phyloP scores from a whole-genome alignment of 805 yeast genomes.

The Monosporozyma siamensis region DNA sequence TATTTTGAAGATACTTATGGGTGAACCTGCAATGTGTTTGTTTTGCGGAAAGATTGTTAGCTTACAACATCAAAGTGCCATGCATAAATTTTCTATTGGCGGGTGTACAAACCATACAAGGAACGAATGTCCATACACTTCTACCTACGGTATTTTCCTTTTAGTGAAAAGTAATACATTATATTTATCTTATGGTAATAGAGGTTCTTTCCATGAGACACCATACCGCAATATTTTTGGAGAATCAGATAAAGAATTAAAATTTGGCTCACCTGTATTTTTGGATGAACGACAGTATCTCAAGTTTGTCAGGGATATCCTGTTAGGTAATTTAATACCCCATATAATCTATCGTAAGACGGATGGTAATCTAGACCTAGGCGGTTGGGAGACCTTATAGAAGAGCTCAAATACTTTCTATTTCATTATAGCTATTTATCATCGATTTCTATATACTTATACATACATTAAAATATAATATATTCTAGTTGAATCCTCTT shows the following conservation, averaged over 20 bases:
- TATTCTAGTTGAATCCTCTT: too few relatives aligned
- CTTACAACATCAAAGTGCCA: conserved; percentile 46
- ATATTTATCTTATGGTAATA: conserved; percentile 49
- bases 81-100: conserved; percentile 48
- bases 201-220: conserved; percentile 73
- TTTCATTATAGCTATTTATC: neutral
- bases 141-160: conserved; percentile 22
- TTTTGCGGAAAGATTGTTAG: conserved; percentile 67
- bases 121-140: conserved; percentile 41
- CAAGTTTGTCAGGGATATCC: conserved; percentile 51
- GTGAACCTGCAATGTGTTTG: conserved; percentile 79
- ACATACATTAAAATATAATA: neutral
- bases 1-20: conserved; percentile 23
- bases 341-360: conserved; percentile 70
- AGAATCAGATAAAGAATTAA: conserved; percentile 66
- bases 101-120: conserved; percentile 69
- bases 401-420: neutral
- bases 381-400: conserved; percentile 77
- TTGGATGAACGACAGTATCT: conserved; percentile 55
- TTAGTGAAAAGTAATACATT: conserved; percentile 24
- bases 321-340: conserved; percentile 74
- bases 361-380: conserved; percentile 73
- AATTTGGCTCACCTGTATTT: conserved; percentile 61
- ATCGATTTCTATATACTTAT: neutral
- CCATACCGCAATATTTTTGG: conserved; percentile 86